Conservation (phyloP, 2,329 filamentous ascomycete species). For the Whalleya microplaca region DNA sequence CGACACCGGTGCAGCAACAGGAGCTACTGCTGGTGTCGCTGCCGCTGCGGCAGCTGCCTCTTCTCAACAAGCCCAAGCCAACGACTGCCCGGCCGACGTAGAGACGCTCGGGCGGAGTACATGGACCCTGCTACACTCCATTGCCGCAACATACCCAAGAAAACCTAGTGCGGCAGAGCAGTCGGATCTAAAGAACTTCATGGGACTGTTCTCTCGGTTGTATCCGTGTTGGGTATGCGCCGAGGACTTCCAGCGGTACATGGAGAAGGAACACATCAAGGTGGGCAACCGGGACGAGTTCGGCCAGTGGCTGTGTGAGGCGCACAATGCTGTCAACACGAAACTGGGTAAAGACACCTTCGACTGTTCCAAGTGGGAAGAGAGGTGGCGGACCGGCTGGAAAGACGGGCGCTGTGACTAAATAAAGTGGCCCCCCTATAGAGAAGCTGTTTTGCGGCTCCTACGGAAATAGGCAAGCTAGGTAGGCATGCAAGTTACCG, state of each 20-base stretch:
- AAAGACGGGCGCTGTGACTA: slow-evolving; percentile 65
- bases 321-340: slow-evolving; percentile 84
- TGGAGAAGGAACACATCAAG: slow-evolving; percentile 70
- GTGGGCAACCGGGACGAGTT: slow-evolving; percentile 68
- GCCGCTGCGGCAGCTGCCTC: slow-evolving; percentile 33
- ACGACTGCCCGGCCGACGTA: slow-evolving; percentile 89
- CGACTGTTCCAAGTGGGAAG: slow-evolving; percentile 88
- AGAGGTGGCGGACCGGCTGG: slow-evolving; percentile 94
- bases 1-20: slow-evolving; percentile 37
- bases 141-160: slow-evolving; percentile 84
- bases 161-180: slow-evolving; percentile 71
- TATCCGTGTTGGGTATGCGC: slow-evolving; percentile 98
- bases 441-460: too few relatives aligned
- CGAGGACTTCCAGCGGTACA: slow-evolving; percentile 85
- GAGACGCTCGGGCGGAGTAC: slow-evolving; percentile 83
- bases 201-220: slow-evolving; percentile 78
- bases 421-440: neutral
- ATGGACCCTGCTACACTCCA: slow-evolving; percentile 92
- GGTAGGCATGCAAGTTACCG: slow-evolving; percentile 39
- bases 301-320: slow-evolving; percentile 81
- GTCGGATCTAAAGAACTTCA: slow-evolving; percentile 75
- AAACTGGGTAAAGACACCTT: slow-evolving; percentile 92
- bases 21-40: slow-evolving; percentile 36
- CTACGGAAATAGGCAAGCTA: too few relatives aligned
- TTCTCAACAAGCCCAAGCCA: slow-evolving; percentile 40